Percentiles rank a stretch among this genome's conserved stretches.
These are phyloP conservation scores for Oxytropis ochrocephala DNA, from an alignment of 306 rosid species.

Conservation along the genomic window DNA sequence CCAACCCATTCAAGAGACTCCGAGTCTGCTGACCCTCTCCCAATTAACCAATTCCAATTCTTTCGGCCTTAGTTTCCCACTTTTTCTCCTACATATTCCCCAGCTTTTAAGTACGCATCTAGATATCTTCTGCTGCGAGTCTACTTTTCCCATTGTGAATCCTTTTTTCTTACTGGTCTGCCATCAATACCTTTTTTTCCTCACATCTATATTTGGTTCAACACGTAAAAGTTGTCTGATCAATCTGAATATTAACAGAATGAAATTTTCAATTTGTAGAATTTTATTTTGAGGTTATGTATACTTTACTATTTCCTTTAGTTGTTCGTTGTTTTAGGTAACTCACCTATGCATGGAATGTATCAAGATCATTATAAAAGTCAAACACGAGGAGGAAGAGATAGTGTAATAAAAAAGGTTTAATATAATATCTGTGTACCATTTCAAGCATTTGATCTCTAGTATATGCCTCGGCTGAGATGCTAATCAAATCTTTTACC, in stretches of 20 bases:
- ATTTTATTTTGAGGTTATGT: no score
- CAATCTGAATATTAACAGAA: not conserved
- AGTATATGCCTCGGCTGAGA: constrained; percentile 77
- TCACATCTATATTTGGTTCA: not conserved
- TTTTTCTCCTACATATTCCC: no score
- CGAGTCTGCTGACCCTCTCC: no score
- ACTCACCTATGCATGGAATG: not conserved
- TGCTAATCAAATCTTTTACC: constrained; percentile 75
- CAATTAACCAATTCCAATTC: no score
- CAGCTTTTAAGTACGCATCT: no score
- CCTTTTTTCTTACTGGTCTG: not conserved
- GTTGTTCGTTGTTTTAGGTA: not conserved
- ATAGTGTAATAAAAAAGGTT: not conserved
- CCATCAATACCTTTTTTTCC: not conserved
- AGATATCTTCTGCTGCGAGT: not conserved
- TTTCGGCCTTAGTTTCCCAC: no score
- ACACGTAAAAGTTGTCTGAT: not conserved
- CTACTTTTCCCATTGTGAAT: not conserved
- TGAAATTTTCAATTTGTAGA: not conserved
- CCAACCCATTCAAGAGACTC: not conserved
- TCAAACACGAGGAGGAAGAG: not conserved
- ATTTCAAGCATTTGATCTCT: constrained; percentile 79
- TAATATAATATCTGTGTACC: constrained; percentile 33
- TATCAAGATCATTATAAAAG: not conserved
- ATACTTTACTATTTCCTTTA: not conserved